These are phyloP conservation scores for Globisporangium parvum DNA, from an alignment of 352 stramenopile species.

Conservation along the genomic window DNA sequence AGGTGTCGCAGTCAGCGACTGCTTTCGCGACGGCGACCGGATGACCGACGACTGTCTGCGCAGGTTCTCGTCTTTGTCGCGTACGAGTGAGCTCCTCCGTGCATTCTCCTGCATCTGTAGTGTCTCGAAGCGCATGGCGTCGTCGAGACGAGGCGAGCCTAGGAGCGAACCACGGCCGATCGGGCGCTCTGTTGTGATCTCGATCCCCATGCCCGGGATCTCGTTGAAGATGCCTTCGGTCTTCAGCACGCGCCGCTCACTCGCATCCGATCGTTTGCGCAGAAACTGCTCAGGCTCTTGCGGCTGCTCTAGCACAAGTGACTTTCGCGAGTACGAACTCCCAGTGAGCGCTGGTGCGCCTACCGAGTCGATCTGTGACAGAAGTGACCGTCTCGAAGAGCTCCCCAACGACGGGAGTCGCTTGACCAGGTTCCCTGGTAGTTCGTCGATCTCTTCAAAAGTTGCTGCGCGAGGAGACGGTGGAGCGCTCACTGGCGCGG, in stretches of 20 bases:
- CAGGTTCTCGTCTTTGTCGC: slow-evolving; percentile 16
- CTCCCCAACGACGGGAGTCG: neutral
- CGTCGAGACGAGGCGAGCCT: slow-evolving; percentile 1
- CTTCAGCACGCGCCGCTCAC: slow-evolving; percentile 37
- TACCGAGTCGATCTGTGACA: neutral
- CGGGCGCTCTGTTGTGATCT: slow-evolving; percentile 53
- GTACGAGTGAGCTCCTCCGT: slow-evolving; percentile 15
- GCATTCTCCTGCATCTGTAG: slow-evolving; percentile 13
- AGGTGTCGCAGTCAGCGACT: neutral
- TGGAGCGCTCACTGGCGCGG: neutral
- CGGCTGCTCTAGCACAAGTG: slow-evolving; percentile 6
- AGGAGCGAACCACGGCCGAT: slow-evolving; percentile 3
- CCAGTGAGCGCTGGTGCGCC: neutral
- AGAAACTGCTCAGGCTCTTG: slow-evolving; percentile 56
- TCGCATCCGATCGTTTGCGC: slow-evolving; percentile 21
- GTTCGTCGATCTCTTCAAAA: slow-evolving; percentile 7
- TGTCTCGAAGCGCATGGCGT: slow-evolving; percentile 11
- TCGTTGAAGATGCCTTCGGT: slow-evolving; percentile 29
- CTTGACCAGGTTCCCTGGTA: slow-evolving; percentile 2
- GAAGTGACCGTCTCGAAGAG: slow-evolving; percentile 2
- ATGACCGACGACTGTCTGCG: slow-evolving; percentile 2
- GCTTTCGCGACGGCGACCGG: neutral
- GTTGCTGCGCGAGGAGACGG: neutral
- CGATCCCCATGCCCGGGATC: slow-evolving; percentile 35
- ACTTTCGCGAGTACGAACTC: slow-evolving; percentile 2